A percentile compares a stretch with the other conserved stretches of the same genome.
Conservation (phyloP, 495 filamentous ascomycete species). For the Bacidia gigantensis region DNA sequence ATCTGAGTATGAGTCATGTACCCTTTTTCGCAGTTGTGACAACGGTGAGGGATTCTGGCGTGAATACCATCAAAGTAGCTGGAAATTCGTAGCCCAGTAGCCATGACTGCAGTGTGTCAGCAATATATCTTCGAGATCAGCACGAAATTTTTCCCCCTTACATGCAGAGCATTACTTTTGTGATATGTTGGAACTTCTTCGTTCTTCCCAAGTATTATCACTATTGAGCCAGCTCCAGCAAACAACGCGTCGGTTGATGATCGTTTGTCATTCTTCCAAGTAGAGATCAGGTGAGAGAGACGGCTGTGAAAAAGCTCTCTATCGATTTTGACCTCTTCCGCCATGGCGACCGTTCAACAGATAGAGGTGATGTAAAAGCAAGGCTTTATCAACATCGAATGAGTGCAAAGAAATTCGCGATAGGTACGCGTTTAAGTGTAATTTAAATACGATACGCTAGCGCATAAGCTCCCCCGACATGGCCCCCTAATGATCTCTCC, state of each 20-base stretch:
- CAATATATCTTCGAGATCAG: background rate
- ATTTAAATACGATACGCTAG: too few species aligned
- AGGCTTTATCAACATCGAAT: background rate
- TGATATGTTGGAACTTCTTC: constrained; percentile 70
- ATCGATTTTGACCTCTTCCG: constrained; percentile 76
- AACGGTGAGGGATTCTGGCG: constrained; percentile 71
- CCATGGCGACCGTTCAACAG: constrained; percentile 24
- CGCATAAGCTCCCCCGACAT: too few species aligned
- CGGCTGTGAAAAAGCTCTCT: constrained; percentile 83
- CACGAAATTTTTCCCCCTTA: constrained; percentile 31
- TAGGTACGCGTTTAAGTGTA: too few species aligned
- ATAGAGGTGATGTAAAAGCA: background rate
- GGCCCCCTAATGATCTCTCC: too few species aligned
- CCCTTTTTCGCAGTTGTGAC: constrained; percentile 97
- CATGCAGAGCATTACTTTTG: constrained; percentile 93
- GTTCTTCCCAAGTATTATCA: constrained; percentile 86
- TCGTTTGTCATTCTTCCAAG: constrained; percentile 94
- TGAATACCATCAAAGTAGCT: constrained; percentile 83
- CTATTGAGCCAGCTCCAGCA: constrained; percentile 67
- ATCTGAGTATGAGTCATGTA: constrained; percentile 23
- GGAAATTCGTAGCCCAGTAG: constrained; percentile 97
- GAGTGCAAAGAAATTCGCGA: constrained; percentile 7
- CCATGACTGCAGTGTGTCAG: constrained; percentile 62
- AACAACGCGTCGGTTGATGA: constrained; percentile 55
- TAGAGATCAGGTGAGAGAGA: constrained; percentile 65